Evolutionary conservation across 2,329 filamentous ascomycete genomes (phyloP).

Genomic region (Colletotrichum orbiculare): DNA sequence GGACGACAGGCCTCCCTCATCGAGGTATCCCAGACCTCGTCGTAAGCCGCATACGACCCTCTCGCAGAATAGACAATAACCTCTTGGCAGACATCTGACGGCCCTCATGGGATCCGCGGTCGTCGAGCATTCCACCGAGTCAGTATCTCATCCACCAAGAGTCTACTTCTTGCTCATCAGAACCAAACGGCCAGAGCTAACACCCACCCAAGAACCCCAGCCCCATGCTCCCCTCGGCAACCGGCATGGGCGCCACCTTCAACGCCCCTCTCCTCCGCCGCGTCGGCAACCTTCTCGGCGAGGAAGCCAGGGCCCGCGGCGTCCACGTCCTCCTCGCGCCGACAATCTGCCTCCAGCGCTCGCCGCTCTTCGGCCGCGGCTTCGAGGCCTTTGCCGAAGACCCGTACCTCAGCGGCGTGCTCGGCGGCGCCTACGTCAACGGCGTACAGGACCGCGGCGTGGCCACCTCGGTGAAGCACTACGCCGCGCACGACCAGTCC

Average conservation of each 20-base stretch:
- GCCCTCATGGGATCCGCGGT: constrained; percentile 32
- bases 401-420: constrained; percentile 56
- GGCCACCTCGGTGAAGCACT: constrained; percentile 58
- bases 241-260: constrained; percentile 68
- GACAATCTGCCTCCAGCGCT: constrained; percentile 61
- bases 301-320: constrained; percentile 67
- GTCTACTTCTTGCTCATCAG: too few relatives aligned
- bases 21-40: constrained; percentile 27
- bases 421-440: constrained; percentile 55
- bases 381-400: constrained; percentile 62
- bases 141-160: background rate
- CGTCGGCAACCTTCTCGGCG: constrained; percentile 68
- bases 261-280: constrained; percentile 66
- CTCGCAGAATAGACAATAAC: background rate
- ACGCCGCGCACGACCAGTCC: constrained; percentile 47
- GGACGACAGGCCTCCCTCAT: constrained; percentile 35
- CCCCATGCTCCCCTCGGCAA: constrained; percentile 41
- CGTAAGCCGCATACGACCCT: background rate
- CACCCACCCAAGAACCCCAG: constrained; percentile 29
- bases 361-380: constrained; percentile 58
- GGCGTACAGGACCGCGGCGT: constrained; percentile 57
- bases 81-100: constrained; percentile 17
- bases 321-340: constrained; percentile 79
- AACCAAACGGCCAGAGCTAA: background rate
- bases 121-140: constrained; percentile 28